phyloP scores from a whole-genome alignment of 129 eudicot species.

The Gnaphalium uliginosum region DNA sequence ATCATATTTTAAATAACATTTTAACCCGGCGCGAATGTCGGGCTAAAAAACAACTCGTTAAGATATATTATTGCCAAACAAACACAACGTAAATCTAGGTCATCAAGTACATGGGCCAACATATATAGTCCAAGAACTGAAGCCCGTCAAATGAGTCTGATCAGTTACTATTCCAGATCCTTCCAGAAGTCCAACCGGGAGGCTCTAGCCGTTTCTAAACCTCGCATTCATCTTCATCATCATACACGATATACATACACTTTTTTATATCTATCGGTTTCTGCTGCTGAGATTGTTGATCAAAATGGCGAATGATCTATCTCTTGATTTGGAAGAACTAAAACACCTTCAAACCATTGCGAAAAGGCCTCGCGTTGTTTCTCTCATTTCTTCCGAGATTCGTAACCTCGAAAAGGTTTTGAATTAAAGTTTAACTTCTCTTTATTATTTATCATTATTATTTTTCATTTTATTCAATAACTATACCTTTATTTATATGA shows the following conservation, averaged over 20 bases:
- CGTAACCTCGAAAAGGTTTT: constrained; percentile 56
- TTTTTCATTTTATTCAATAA: not conserved
- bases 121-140: not conserved
- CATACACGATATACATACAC: not conserved
- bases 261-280: not conserved
- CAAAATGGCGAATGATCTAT: constrained; percentile 69
- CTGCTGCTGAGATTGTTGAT: not conserved
- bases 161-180: not conserved
- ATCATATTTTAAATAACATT: no score
- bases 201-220: not conserved
- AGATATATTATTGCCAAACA: no score
- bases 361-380: constrained; percentile 75
- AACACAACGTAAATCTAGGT: no score
- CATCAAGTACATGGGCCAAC: not conserved
- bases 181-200: not conserved
- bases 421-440: not conserved
- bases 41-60: no score
- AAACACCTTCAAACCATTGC: constrained; percentile 67
- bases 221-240: not conserved
- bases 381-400: constrained; percentile 70
- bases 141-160: not conserved
- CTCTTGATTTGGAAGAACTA: constrained; percentile 80
- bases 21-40: no score
- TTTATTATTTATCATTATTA: no score
- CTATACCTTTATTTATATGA: constrained; percentile 4